phyloP scores from a whole-genome alignment of 176 grass and related monocot genomes.

The Phoenix roebelenii region DNA sequence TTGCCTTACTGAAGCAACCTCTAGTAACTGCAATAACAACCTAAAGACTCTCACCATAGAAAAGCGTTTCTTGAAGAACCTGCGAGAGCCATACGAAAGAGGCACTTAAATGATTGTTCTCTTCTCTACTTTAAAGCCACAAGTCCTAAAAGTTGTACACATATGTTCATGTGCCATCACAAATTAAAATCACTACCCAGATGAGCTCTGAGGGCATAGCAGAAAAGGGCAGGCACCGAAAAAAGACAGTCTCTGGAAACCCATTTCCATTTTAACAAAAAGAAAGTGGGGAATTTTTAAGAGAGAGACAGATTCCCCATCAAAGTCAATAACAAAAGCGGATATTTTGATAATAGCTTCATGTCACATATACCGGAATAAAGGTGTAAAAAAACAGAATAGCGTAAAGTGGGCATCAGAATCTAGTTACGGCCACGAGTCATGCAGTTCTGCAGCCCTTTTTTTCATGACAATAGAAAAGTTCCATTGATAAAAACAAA shows the following conservation, averaged over 20 bases:
- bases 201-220: constrained; percentile 13
- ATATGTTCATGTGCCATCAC: too few relatives aligned
- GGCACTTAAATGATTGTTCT: constrained; percentile 27
- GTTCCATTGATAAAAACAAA: too few relatives aligned
- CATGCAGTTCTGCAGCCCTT: too few relatives aligned
- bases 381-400: constrained; percentile 10
- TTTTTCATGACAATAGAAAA: too few relatives aligned
- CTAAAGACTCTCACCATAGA: too few relatives aligned
- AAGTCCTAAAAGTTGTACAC: neutral
- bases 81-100: constrained; percentile 12
- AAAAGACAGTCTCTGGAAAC: constrained; percentile 1
- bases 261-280: constrained; percentile 9
- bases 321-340: constrained; percentile 16
- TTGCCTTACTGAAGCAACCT: too few relatives aligned
- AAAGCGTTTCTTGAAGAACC: too few relatives aligned
- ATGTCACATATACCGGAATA: constrained; percentile 21
- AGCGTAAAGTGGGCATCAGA: too few relatives aligned
- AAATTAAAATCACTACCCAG: constrained; percentile 16
- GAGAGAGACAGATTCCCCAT: constrained; percentile 25
- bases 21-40: too few relatives aligned
- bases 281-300: neutral
- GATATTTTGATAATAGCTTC: constrained; percentile 3
- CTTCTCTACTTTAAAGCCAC: constrained; percentile 14
- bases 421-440: too few relatives aligned
- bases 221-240: neutral